These are phyloP conservation scores for Monilinia polystroma DNA, from an alignment of 2,329 filamentous ascomycete species.

Conservation along the genomic window DNA sequence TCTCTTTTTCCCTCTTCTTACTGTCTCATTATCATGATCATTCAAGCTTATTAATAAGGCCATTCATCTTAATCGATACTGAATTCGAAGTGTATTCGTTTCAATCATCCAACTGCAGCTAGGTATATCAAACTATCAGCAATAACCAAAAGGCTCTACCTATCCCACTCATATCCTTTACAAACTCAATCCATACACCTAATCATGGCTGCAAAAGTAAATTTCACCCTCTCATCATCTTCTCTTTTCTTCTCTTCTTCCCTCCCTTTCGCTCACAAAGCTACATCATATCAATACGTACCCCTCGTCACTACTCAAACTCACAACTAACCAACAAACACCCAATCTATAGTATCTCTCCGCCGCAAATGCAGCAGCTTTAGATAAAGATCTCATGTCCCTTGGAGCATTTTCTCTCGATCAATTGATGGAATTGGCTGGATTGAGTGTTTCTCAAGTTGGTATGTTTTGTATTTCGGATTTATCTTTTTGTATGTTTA, in stretches of 20 bases:
- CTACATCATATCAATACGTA: no score
- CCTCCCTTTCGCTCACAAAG: neutral
- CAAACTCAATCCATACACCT: neutral
- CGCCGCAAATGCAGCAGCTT: constrained; percentile 80
- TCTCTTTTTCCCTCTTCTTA: no score
- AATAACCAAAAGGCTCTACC: neutral
- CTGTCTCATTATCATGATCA: no score
- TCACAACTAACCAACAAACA: neutral
- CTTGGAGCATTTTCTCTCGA: constrained; percentile 86
- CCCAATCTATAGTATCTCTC: constrained; percentile 66
- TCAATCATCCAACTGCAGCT: no score
- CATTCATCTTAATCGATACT: no score
- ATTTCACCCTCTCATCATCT: no score
- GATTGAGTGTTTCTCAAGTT: constrained; percentile 87
- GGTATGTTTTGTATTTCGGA: constrained; percentile 49
- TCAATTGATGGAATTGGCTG: constrained; percentile 95
- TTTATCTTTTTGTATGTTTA: neutral
- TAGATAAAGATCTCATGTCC: constrained; percentile 94
- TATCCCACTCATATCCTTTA: no score
- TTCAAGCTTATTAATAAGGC: no score
- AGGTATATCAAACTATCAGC: neutral
- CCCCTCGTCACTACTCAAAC: no score
- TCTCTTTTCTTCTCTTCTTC: no score
- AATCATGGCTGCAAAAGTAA: constrained; percentile 21
- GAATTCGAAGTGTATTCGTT: no score